Base-by-base conservation (phyloP, 2,329 filamentous ascomycete species). In the Penicillium olsonii region DNA sequence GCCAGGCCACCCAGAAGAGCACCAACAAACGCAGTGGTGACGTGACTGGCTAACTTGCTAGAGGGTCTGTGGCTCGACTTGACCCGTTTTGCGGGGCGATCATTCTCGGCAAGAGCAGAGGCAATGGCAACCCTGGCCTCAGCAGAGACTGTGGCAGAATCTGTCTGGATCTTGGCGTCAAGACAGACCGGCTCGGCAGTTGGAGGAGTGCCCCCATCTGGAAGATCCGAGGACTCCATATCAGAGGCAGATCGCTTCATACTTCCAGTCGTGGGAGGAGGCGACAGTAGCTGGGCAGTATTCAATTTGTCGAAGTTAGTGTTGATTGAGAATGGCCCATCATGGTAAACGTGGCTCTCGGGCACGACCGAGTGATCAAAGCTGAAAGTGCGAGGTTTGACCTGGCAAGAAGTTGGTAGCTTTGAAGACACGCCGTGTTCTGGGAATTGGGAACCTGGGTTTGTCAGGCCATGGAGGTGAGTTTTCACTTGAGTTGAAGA, bases 1-100 rank as follows among this genome's bases (percentile, higher is more conserved):
- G 72, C 68, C 27, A 76, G 60, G 5, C 72, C 68, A 41, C 74
- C 74, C 37, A 74, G 63, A 14, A 74, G 50, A 29, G 71, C 71
- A 19, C 74, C 72, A 5, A 70, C 53, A 2, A 71, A 48, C 20
- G 74, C 72, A 22, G 68, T 70, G 17, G 68, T 65, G 24, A 69
- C 70, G 57, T 75, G 70, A 45, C 65, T 69, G 39, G 62, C 57
- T 19, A 75, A 44, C 19, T 42, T 63, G 9, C 46, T 44, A 19
- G 56, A 53, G 2, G 58, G 44, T 11, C 56, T 38, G 5, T 58
- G 42, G 5, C 41, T 43, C 4, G 52, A 52, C 49, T 66, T 71
- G 17, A 52, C 47, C 29, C 64, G 64, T 48, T 73, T 71, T 12
- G 44, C 33, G 0, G 62, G 61, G 27, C 50, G 61, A 38, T 66